phyloP scores from a whole-genome alignment of 805 yeast genomes.

The Jamesozyma rosinii region DNA sequence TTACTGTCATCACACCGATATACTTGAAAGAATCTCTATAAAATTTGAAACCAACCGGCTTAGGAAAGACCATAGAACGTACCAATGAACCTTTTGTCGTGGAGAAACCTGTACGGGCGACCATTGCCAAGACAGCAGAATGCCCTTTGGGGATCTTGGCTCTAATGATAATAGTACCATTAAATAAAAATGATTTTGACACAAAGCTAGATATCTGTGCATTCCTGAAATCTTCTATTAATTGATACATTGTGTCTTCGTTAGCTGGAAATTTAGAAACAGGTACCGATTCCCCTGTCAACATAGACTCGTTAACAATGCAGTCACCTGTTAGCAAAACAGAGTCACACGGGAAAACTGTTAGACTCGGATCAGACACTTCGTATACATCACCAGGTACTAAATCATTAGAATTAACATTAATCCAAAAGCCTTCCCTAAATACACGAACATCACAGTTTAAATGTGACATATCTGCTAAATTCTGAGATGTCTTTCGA shows the following conservation, averaged over 20 bases:
- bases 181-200: slow-evolving; percentile 68
- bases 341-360: slow-evolving; percentile 80
- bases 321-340: slow-evolving; percentile 83
- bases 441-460: slow-evolving; percentile 80
- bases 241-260: slow-evolving; percentile 47
- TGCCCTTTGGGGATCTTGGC: slow-evolving; percentile 53
- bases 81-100: slow-evolving; percentile 93
- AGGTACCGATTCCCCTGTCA: slow-evolving; percentile 97
- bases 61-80: slow-evolving; percentile 94
- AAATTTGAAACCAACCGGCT: slow-evolving; percentile 86
- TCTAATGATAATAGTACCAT: slow-evolving; percentile 83
- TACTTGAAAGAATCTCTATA: slow-evolving; percentile 91
- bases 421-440: slow-evolving; percentile 90
- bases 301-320: slow-evolving; percentile 94
- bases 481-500: slow-evolving; percentile 56
- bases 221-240: slow-evolving; percentile 47
- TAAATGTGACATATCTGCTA: slow-evolving; percentile 64
- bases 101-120: slow-evolving; percentile 80
- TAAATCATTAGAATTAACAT: slow-evolving; percentile 60
- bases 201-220: slow-evolving; percentile 54
- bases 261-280: slow-evolving; percentile 71
- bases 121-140: slow-evolving; percentile 70
- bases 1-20: slow-evolving; percentile 84
- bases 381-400: slow-evolving; percentile 97
- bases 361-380: slow-evolving; percentile 73